A percentile compares a stretch with the other conserved stretches of the same genome.
phyloP scores from a whole-genome alignment of 495 filamentous ascomycete species.

The Saxophila tyrrhenica region DNA sequence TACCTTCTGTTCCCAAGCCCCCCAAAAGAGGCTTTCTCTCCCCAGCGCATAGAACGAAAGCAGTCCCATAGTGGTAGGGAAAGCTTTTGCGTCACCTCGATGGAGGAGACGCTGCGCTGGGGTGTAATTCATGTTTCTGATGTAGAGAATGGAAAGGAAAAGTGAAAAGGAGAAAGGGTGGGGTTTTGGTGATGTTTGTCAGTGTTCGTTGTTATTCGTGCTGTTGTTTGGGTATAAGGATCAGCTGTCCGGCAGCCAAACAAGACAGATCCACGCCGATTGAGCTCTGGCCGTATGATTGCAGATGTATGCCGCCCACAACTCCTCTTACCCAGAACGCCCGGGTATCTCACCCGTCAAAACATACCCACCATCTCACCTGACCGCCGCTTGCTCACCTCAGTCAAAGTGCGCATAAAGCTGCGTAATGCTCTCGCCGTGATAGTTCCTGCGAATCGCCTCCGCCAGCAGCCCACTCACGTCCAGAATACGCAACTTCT shows the following conservation, averaged over 20 bases:
- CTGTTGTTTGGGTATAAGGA: too few relatives aligned
- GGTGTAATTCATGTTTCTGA: not conserved
- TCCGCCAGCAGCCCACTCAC: constrained; percentile 78
- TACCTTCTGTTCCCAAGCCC: constrained; percentile 23
- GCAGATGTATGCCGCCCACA: too few relatives aligned
- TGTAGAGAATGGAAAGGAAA: not conserved
- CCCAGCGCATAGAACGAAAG: not conserved
- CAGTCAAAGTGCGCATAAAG: constrained; percentile 33
- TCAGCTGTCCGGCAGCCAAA: too few relatives aligned
- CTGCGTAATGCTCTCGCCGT: constrained; percentile 51
- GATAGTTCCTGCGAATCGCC: constrained; percentile 89
- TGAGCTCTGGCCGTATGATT: too few relatives aligned
- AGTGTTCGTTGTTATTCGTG: too few relatives aligned
- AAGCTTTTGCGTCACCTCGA: not conserved
- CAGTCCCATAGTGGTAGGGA: not conserved
- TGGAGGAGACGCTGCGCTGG: not conserved
- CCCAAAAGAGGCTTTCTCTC: not conserved
- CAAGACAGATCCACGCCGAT: too few relatives aligned
- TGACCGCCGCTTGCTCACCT: not conserved
- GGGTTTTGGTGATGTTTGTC: too few relatives aligned
- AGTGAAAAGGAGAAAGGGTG: not conserved
- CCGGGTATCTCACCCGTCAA: too few relatives aligned
- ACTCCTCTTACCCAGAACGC: too few relatives aligned
- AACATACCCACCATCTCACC: not conserved
- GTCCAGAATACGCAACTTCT: constrained; percentile 82